These are phyloP conservation scores for Chaetothyriales sp. DNA, from an alignment of 2,329 filamentous ascomycete species.

Conservation along the genomic window DNA sequence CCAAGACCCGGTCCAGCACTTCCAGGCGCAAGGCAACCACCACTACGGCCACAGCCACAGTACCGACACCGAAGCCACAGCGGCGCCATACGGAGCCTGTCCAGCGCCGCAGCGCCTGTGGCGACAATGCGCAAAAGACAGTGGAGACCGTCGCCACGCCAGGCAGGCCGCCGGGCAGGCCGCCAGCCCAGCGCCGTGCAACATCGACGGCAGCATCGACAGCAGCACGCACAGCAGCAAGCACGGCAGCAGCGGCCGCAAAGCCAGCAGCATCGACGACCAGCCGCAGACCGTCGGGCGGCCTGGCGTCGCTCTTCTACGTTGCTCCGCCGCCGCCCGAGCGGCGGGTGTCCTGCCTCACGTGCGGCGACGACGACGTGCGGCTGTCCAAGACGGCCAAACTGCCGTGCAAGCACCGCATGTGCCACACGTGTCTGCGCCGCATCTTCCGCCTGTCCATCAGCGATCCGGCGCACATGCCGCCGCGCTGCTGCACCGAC, in stretches of 20 bases:
- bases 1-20: neutral
- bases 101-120: neutral
- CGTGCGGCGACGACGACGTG: conserved; percentile 55
- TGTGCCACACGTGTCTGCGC: conserved; percentile 66
- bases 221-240: conserved; percentile 4
- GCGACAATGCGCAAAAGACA: too few species aligned
- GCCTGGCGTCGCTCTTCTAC: conserved; percentile 9
- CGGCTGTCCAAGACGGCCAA: conserved; percentile 51
- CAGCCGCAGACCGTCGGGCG: neutral
- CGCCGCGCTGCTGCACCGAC: conserved; percentile 63
- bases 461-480: conserved; percentile 68
- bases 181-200: neutral
- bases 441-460: conserved; percentile 62
- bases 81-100: neutral
- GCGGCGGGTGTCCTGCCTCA: conserved; percentile 54
- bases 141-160: too few species aligned
- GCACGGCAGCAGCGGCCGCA: conserved; percentile 3
- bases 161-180: neutral
- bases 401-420: conserved; percentile 64
- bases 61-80: neutral
- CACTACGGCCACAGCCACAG: neutral
- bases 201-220: neutral
- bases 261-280: conserved; percentile 6
- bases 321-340: conserved; percentile 8
- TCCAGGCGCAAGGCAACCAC: conserved; percentile 2